These are phyloP conservation scores for Umbellularia californica DNA, from an alignment of 164 flowering plant species.

Conservation along the genomic window DNA sequence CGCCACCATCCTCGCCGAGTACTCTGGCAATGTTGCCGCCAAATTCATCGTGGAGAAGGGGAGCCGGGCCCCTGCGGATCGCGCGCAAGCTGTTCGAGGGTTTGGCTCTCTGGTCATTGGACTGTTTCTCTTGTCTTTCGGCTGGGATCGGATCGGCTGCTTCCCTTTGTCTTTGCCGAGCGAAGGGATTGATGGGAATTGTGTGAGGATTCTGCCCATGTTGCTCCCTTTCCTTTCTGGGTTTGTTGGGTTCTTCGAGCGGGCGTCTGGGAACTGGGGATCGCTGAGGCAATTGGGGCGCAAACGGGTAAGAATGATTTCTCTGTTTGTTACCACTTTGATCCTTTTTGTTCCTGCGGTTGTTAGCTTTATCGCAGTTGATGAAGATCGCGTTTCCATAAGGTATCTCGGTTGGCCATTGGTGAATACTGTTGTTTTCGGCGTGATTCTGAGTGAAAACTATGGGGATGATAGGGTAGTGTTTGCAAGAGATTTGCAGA, in stretches of 20 bases:
- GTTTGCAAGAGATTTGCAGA: slow-evolving; percentile 47
- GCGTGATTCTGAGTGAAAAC: slow-evolving; percentile 78
- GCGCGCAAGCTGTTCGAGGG: slow-evolving; percentile 44
- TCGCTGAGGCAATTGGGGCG: slow-evolving; percentile 48
- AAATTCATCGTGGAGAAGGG: slow-evolving; percentile 31
- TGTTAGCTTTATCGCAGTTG: slow-evolving; percentile 45
- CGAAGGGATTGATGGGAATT: slow-evolving; percentile 29
- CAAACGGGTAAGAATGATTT: slow-evolving; percentile 59
- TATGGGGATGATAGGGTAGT: slow-evolving; percentile 53
- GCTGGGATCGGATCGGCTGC: slow-evolving; percentile 83
- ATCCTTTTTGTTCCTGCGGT: slow-evolving; percentile 68
- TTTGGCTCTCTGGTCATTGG: slow-evolving; percentile 44
- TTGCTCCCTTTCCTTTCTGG: slow-evolving; percentile 82
- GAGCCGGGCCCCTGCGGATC: slow-evolving; percentile 10
- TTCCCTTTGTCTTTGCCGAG: slow-evolving; percentile 48
- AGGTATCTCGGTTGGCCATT: slow-evolving; percentile 72
- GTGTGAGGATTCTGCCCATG: slow-evolving; percentile 71
- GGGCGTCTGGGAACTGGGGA: slow-evolving; percentile 54
- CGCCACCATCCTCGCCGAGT: slow-evolving; percentile 79
- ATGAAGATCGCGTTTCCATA: slow-evolving; percentile 39
- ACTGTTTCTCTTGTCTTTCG: slow-evolving; percentile 54
- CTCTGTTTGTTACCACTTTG: slow-evolving; percentile 58
- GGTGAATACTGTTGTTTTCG: slow-evolving; percentile 84
- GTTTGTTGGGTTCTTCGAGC: slow-evolving; percentile 71
- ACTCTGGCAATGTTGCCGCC: slow-evolving; percentile 67